Base-by-base conservation (phyloP, 2,329 filamentous ascomycete genomes). In the Harringtonia lauricola region DNA sequence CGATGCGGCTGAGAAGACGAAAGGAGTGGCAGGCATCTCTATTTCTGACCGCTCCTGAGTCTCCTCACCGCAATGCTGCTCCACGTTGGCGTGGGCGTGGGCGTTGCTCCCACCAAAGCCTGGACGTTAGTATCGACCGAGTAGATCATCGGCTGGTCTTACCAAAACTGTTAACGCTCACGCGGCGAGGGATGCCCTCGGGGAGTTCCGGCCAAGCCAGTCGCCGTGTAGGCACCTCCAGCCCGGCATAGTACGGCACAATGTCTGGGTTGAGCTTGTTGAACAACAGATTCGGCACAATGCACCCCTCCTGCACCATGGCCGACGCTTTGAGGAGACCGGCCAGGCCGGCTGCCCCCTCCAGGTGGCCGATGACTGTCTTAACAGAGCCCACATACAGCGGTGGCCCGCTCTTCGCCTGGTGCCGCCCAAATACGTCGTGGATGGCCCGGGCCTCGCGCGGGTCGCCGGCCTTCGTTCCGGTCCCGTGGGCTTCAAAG, bases 71-170 rank as follows among this genome's bases (percentile, higher is more conserved):
- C n/a, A 26, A 6, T 6, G 24, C 24, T 26, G 24, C 7, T 26
- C 7, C 24, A 26, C 7, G 24, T 10, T 26, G 24, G 24, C 10
- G 10, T 10, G 24, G 2, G 67, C 62, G 49, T 77, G 72, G 2
- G 65, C 67, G 43, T 76, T 76, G 4, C 71, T 72, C 35, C 74
- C 74, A 3, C 74, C 74, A 49, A 70, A 76, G 2, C 74, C 73
- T 26, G 24, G 7, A 26, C 24, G 10, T 7, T 10, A 26, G n/a
- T 26, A 26, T 26, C 9, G 22, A 37, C 17, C 6, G 6, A 24
- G 14, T 7, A 36, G 17, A 36, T 7, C 17, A n/a, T n/a, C n/a
- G n/a, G n/a, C n/a, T n/a, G n/a, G 17, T 4, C 36, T 14, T 15
- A 37, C 36, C 65, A 24, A 68, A 68, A 0, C 63, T 66, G 50